phyloP scores from a whole-genome alignment of 805 yeast species.

The Candida xyloterini region DNA sequence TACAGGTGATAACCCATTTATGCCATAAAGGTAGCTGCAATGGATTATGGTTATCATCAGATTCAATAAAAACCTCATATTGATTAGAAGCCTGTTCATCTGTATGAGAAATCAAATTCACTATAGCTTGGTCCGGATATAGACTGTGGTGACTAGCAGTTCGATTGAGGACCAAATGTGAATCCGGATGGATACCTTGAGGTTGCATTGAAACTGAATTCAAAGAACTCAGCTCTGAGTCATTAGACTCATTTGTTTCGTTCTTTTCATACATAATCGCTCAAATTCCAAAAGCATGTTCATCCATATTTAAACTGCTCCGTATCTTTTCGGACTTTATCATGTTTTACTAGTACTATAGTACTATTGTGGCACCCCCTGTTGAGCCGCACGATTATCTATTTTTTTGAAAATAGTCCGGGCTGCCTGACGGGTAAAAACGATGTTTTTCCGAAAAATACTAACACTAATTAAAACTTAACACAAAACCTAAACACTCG shows the following conservation, averaged over 20 bases:
- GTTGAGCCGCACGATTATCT: constrained; percentile 6
- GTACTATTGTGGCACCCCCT: constrained; percentile 5
- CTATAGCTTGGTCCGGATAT: constrained; percentile 21
- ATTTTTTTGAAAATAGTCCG: background rate
- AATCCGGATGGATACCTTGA: background rate
- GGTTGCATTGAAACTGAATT: background rate
- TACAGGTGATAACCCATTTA: constrained; percentile 55
- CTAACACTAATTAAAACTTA: constrained; percentile 7
- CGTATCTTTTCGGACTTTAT: constrained; percentile 8
- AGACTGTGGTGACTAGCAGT: constrained; percentile 18
- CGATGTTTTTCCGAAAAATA: constrained; percentile 9
- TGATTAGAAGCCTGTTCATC: constrained; percentile 6
- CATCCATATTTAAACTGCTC: background rate
- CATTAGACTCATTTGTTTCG: background rate
- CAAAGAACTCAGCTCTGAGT: constrained; percentile 5
- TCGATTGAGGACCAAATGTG: constrained; percentile 4
- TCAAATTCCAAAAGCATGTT: background rate
- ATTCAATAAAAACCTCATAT: constrained; percentile 20
- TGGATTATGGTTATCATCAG: constrained; percentile 18
- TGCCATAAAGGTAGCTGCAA: constrained; percentile 38
- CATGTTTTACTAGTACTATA: background rate
- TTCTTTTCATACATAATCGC: background rate
- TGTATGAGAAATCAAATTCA: constrained; percentile 5
- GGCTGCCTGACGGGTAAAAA: constrained; percentile 3
- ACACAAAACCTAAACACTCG: background rate